Conservation (phyloP, 176 grass and related monocot genomes). For the Otatea glauca region DNA sequence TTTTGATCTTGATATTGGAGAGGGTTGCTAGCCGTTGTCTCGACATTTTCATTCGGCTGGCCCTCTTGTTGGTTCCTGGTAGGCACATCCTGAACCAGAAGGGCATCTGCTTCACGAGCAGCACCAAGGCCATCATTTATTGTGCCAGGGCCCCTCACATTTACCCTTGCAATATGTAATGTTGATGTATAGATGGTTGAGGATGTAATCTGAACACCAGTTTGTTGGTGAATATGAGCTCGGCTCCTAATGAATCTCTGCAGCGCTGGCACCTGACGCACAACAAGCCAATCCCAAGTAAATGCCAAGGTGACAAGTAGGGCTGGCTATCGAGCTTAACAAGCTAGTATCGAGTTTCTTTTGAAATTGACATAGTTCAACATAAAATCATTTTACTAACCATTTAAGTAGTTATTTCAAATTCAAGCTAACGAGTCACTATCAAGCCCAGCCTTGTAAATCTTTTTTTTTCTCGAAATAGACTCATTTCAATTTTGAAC, state of each 20-base stretch:
- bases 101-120: slow-evolving; percentile 45
- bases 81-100: slow-evolving; percentile 41
- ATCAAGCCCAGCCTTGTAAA: too few relatives aligned
- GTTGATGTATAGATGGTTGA: slow-evolving; percentile 95
- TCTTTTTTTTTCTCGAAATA: too few relatives aligned
- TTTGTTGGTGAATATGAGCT: slow-evolving; percentile 74
- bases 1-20: slow-evolving; percentile 52
- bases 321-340: too few relatives aligned
- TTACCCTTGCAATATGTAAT: slow-evolving; percentile 89
- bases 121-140: slow-evolving; percentile 42
- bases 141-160: slow-evolving; percentile 61
- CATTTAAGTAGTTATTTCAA: too few relatives aligned
- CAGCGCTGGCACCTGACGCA: slow-evolving; percentile 87
- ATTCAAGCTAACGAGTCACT: too few relatives aligned
- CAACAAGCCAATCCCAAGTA: slow-evolving; percentile 32
- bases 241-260: slow-evolving; percentile 90
- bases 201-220: slow-evolving; percentile 87
- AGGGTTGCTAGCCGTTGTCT: slow-evolving; percentile 9
- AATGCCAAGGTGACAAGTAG: background rate
- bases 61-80: slow-evolving; percentile 48
- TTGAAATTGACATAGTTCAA: too few relatives aligned
- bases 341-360: too few relatives aligned
- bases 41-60: slow-evolving; percentile 37
- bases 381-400: too few relatives aligned
- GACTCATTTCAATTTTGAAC: too few relatives aligned